A percentile compares a stretch with the other conserved stretches of the same genome.
These are phyloP conservation scores for Candida corydali DNA, from an alignment of 805 yeast genomes.

Conservation along the genomic window DNA sequence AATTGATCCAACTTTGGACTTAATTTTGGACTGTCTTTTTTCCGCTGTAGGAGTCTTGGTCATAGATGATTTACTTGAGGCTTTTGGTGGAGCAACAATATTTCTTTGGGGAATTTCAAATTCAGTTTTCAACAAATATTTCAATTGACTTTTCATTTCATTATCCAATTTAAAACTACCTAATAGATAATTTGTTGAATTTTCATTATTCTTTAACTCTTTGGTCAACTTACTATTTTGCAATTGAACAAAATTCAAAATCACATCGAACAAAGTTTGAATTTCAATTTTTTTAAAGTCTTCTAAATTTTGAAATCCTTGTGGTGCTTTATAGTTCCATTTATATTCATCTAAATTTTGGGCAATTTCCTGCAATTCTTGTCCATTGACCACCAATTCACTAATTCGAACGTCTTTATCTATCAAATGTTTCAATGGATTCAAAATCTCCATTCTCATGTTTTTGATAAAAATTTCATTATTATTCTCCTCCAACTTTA, in stretches of 20 bases:
- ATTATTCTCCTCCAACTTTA: constrained; percentile 46
- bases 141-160: constrained; percentile 36
- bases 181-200: constrained; percentile 60
- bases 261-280: constrained; percentile 55
- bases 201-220: constrained; percentile 46
- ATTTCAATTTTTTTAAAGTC: constrained; percentile 60
- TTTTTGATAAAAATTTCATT: constrained; percentile 44
- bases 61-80: background rate
- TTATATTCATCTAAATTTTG: constrained; percentile 37
- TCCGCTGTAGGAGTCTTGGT: constrained; percentile 3
- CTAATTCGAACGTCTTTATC: constrained; percentile 52
- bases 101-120: constrained; percentile 12
- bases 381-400: constrained; percentile 48
- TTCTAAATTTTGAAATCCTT: constrained; percentile 70
- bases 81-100: background rate
- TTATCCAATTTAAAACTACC: constrained; percentile 34
- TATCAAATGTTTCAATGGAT: constrained; percentile 50
- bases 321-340: constrained; percentile 80
- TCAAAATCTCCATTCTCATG: constrained; percentile 52
- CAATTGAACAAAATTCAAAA: constrained; percentile 53
- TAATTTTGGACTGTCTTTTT: constrained; percentile 41
- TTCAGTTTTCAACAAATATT: constrained; percentile 25
- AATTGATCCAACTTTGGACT: constrained; percentile 73
- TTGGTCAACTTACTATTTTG: constrained; percentile 21
- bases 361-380: constrained; percentile 38